Evolutionary conservation across 2,329 filamentous ascomycete species (phyloP).

Genomic region (Pseudogymnoascus sp.): DNA sequence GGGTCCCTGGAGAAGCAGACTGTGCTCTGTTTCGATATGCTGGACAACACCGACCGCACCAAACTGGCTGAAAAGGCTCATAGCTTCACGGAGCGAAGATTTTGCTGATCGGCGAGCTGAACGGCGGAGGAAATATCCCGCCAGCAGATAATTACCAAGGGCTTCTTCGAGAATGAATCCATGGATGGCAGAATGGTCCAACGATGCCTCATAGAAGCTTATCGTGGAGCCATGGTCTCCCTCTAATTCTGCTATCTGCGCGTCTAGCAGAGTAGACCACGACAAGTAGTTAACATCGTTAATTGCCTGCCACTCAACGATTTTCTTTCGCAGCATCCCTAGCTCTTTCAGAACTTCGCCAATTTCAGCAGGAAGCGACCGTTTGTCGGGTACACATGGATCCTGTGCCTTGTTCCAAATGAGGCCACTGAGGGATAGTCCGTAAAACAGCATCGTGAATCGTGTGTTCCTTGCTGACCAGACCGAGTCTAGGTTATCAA

Average conservation of each 20-base stretch:
- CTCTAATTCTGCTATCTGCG: slow-evolving; percentile 58
- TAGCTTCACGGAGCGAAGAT: slow-evolving; percentile 58
- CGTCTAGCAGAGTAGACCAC: slow-evolving; percentile 61
- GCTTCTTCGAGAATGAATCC: slow-evolving; percentile 64
- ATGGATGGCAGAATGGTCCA: slow-evolving; percentile 64
- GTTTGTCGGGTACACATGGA: slow-evolving; percentile 13
- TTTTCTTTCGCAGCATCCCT: slow-evolving; percentile 47
- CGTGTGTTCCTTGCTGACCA: slow-evolving; percentile 54
- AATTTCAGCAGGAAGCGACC: slow-evolving; percentile 33
- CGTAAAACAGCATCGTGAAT: slow-evolving; percentile 51
- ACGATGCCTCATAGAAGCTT: slow-evolving; percentile 57
- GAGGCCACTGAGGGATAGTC: slow-evolving; percentile 46
- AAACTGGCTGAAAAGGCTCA: slow-evolving; percentile 59
- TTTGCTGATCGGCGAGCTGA: slow-evolving; percentile 60
- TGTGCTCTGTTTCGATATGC: slow-evolving; percentile 60
- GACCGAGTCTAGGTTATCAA: slow-evolving; percentile 40
- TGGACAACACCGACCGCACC: slow-evolving; percentile 62
- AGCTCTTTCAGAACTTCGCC: slow-evolving; percentile 46
- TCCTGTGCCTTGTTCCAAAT: slow-evolving; percentile 30
- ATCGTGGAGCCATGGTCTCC: slow-evolving; percentile 51
- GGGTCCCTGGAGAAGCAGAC: slow-evolving; percentile 56
- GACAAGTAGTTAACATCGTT: slow-evolving; percentile 63
- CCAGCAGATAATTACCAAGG: slow-evolving; percentile 65
- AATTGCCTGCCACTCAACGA: slow-evolving; percentile 55
- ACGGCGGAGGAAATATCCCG: slow-evolving; percentile 58